phyloP scores from a whole-genome alignment of 441 rosid species.

The Pelargonium fulgidum region DNA sequence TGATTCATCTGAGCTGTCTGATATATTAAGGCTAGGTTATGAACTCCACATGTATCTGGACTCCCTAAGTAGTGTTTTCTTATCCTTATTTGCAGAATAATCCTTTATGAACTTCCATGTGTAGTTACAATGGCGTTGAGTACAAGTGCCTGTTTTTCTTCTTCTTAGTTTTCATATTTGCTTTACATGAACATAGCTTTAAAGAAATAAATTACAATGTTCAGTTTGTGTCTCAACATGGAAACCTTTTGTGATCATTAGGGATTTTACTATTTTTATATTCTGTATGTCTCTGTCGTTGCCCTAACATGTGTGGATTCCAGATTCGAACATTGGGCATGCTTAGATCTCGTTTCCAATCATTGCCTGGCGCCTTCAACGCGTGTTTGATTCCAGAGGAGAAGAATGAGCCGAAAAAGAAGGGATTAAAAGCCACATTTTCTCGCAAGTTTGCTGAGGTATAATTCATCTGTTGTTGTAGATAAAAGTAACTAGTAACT shows the following conservation, averaged over 20 bases:
- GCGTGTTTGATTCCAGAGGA: constrained; percentile 74
- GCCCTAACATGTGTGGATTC: constrained; percentile 14
- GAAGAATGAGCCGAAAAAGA: constrained; percentile 56
- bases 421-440: constrained; percentile 62
- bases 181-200: not conserved
- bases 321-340: constrained; percentile 98
- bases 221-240: not conserved
- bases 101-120: not conserved
- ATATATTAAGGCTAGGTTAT: not conserved
- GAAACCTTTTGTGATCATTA: not conserved
- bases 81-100: not conserved
- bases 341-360: constrained; percentile 92
- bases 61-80: not conserved
- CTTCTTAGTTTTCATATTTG: not conserved
- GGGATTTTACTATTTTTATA: not conserved
- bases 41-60: not conserved
- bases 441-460: constrained; percentile 60
- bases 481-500: constrained; percentile 5
- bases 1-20: not conserved
- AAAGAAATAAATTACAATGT: not conserved
- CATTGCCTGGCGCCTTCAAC: constrained; percentile 90
- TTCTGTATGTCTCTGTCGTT: not conserved
- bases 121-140: not conserved
- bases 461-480: constrained; percentile 14
- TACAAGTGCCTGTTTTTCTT: not conserved